Percentiles rank a stretch among this genome's conserved stretches.
These are phyloP conservation scores for Trichoderma reesei DNA, from an alignment of 495 filamentous ascomycete genomes.

Conservation along the genomic window DNA sequence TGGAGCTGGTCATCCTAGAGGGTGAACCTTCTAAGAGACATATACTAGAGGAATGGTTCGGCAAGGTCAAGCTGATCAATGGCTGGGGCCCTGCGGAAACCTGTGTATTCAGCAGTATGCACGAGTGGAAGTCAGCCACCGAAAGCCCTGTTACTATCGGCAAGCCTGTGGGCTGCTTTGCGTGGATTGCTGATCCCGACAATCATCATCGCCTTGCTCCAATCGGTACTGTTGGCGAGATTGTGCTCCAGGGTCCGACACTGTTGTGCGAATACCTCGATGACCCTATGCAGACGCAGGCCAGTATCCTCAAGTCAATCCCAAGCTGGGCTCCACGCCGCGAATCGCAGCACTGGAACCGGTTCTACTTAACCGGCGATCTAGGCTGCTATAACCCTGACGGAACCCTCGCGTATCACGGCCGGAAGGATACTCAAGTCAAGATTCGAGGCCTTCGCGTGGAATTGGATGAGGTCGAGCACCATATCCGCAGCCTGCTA, in stretches of 20 bases:
- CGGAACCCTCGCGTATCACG: slow-evolving; percentile 15
- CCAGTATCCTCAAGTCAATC: neutral
- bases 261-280: slow-evolving; percentile 21
- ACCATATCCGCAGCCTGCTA: slow-evolving; percentile 9
- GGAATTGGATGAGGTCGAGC: slow-evolving; percentile 31
- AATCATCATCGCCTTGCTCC: slow-evolving; percentile 37
- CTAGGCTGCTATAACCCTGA: slow-evolving; percentile 13
- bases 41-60: slow-evolving; percentile 14
- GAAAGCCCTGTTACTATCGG: slow-evolving; percentile 25
- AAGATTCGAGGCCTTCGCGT: slow-evolving; percentile 32
- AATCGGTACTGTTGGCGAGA: slow-evolving; percentile 37
- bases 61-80: slow-evolving; percentile 23
- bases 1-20: slow-evolving; percentile 33
- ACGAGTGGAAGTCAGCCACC: slow-evolving; percentile 9
- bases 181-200: slow-evolving; percentile 38
- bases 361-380: slow-evolving; percentile 40
- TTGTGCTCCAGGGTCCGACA: slow-evolving; percentile 37
- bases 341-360: slow-evolving; percentile 15
- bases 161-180: slow-evolving; percentile 32
- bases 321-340: slow-evolving; percentile 11
- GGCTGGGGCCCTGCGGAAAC: slow-evolving; percentile 26
- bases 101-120: slow-evolving; percentile 18
- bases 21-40: slow-evolving; percentile 25
- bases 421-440: slow-evolving; percentile 24
- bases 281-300: slow-evolving; percentile 12